Evolutionary conservation across 768 basidiomycete genomes (phyloP), one percentile per base, ranked within the genome.

Genomic region (Candolleomyces aberdarensis): DNA sequence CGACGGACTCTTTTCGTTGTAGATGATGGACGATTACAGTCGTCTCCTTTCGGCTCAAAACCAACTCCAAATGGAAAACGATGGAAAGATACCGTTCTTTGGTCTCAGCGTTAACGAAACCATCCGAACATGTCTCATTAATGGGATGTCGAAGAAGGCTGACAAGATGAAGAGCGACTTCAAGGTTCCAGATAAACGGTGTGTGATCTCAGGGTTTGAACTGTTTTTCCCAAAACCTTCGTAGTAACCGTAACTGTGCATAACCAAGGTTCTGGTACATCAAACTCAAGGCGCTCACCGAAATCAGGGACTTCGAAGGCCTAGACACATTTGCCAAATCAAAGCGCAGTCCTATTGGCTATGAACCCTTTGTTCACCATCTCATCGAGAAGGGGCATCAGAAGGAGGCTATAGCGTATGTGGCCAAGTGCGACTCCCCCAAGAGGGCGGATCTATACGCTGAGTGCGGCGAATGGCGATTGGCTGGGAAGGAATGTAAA

Each of bases 101-200:
- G 94, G 94, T 0, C 72, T 87, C 54, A 94, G 90, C 67, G 80
- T 97, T 58, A 95, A 91, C 67, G 91, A 92, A 62, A 97, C 97
- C 2, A 88, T 98, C 62, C 81, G 85, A 22, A 76, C 77, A 31
- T 92, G 94, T 63, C 71, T 98, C 19, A 69, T 89, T 39, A 92
- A 91, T 58, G 89, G 88, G 11, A 81, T 96, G 78, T 75, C 83
- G 19, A 98, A 96, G 75, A 83, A 86, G 61, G 97, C 95, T 0
- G 97, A 99, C 68, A 93, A 89, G 69, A 73, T 96, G 62, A 88
- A 90, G 70, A 78, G 80, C 1, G 96, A 98, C 64, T 98, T 94
- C 79, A 96, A 91, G 70, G 92, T 99, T 1, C 85, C 94, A 0
- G 97, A 98, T 70, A 98, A 96, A 77, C 81, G 96, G 95, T 94